These are phyloP conservation scores for Dioscorea dumetorum DNA, from an alignment of 106 monocot species.

Conservation along the genomic window DNA sequence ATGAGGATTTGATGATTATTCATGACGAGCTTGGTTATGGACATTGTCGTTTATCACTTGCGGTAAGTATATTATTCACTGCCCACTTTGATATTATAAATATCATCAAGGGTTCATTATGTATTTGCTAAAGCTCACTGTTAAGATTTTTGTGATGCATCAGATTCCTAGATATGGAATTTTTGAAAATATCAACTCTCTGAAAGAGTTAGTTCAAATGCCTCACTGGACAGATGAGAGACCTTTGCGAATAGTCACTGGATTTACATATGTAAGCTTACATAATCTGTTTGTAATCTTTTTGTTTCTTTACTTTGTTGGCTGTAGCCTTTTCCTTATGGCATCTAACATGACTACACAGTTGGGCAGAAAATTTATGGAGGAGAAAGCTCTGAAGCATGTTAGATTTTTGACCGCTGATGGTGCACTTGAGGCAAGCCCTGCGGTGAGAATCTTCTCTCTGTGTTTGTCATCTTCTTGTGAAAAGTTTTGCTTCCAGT, in stretches of 20 bases:
- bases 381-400: constrained; percentile 79
- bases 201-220: constrained; percentile 76
- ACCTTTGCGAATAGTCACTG: constrained; percentile 82
- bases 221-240: constrained; percentile 82
- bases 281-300: no score
- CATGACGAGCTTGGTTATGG: constrained; percentile 91
- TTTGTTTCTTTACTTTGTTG: no score
- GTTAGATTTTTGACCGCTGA: constrained; percentile 74
- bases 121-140: no score
- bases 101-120: no score
- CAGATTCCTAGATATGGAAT: constrained; percentile 94
- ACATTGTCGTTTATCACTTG: constrained; percentile 81
- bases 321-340: no score
- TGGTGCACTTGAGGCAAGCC: constrained; percentile 94
- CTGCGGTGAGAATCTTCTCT: constrained; percentile 64
- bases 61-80: constrained; percentile 45
- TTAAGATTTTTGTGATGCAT: not conserved
- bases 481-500: no score
- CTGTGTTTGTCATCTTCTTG: no score
- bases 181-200: constrained; percentile 88
- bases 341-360: constrained; percentile 7
- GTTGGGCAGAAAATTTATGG: constrained; percentile 76
- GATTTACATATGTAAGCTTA: constrained; percentile 68
- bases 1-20: constrained; percentile 74
- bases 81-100: no score